Evolutionary conservation across 169 alveolate genomes (phyloP).

Genomic region (Plasmodium coatneyi): DNA sequence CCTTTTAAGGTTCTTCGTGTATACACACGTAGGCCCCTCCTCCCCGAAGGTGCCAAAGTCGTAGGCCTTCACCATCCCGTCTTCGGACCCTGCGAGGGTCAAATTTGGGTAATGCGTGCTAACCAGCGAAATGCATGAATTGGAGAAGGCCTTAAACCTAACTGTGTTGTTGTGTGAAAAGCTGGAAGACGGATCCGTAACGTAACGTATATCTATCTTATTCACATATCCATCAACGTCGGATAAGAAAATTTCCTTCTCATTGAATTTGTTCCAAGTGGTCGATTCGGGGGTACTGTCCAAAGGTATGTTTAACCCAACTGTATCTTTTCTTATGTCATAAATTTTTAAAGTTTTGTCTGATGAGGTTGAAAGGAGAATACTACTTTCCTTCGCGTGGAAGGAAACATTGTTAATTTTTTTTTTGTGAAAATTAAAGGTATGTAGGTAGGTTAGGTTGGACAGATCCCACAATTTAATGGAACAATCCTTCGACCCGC

Average conservation of each 20-base stretch:
- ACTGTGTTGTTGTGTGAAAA: neutral
- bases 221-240: conserved; percentile 44
- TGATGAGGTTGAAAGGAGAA: conserved; percentile 25
- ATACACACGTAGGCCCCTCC: conserved; percentile 8
- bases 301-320: conserved; percentile 18
- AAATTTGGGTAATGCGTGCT: conserved; percentile 25
- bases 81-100: conserved; percentile 58
- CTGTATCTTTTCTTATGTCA: conserved; percentile 41
- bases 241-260: conserved; percentile 2
- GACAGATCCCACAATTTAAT: conserved; percentile 58
- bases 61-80: conserved; percentile 30
- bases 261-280: conserved; percentile 29
- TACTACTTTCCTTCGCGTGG: conserved; percentile 22
- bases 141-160: conserved; percentile 39
- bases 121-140: conserved; percentile 30
- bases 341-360: conserved; percentile 64
- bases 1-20: conserved; percentile 25
- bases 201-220: conserved; percentile 30
- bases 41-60: conserved; percentile 11
- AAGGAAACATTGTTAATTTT: conserved; percentile 34
- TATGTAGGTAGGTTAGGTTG: neutral
- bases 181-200: neutral
- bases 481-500: conserved; percentile 63
- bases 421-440: conserved; percentile 41
- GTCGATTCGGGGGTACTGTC: conserved; percentile 41